A percentile compares a stretch with the other conserved stretches of the same genome.
Evolutionary conservation across 768 basidiomycete genomes (phyloP).

Genomic region (Pleurotus tuoliensis): DNA sequence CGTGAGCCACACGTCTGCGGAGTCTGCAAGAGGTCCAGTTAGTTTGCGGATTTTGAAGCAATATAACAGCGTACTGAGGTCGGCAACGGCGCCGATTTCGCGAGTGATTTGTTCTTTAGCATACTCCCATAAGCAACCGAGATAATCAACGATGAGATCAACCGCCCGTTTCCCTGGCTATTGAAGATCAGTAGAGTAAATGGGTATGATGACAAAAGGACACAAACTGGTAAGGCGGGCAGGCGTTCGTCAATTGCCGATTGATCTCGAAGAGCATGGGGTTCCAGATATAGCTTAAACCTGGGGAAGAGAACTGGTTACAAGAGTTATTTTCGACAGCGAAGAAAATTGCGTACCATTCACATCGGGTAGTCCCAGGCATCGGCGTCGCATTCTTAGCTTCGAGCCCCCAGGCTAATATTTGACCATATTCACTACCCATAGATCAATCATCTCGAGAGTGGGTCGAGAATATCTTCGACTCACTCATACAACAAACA

Average conservation of each 20-base stretch:
- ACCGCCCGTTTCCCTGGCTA: slow-evolving; percentile 73
- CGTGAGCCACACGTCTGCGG: slow-evolving; percentile 81
- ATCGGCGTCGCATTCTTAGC: slow-evolving; percentile 77
- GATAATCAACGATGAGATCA: slow-evolving; percentile 81
- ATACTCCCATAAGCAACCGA: slow-evolving; percentile 82
- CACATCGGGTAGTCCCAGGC: slow-evolving; percentile 54
- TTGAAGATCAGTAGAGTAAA: slow-evolving; percentile 10
- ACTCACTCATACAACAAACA: slow-evolving; percentile 69
- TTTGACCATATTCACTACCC: slow-evolving; percentile 50
- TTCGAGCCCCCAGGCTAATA: slow-evolving; percentile 83
- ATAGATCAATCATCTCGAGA: background rate
- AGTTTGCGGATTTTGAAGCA: background rate
- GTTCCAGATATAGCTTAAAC: slow-evolving; percentile 89
- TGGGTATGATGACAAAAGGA: slow-evolving; percentile 12
- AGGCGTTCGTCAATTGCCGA: slow-evolving; percentile 70
- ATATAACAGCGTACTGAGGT: slow-evolving; percentile 59
- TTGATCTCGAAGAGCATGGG: slow-evolving; percentile 72
- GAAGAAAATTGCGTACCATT: slow-evolving; percentile 28
- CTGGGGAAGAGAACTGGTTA: slow-evolving; percentile 16
- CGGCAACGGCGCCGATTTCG: slow-evolving; percentile 82
- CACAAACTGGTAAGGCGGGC: slow-evolving; percentile 74
- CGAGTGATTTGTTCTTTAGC: slow-evolving; percentile 84
- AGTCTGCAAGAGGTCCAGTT: slow-evolving; percentile 40
- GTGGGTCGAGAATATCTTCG: background rate
- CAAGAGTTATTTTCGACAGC: background rate